Base-by-base conservation (phyloP, 805 yeast genomes). In the Candida krabiensis region DNA sequence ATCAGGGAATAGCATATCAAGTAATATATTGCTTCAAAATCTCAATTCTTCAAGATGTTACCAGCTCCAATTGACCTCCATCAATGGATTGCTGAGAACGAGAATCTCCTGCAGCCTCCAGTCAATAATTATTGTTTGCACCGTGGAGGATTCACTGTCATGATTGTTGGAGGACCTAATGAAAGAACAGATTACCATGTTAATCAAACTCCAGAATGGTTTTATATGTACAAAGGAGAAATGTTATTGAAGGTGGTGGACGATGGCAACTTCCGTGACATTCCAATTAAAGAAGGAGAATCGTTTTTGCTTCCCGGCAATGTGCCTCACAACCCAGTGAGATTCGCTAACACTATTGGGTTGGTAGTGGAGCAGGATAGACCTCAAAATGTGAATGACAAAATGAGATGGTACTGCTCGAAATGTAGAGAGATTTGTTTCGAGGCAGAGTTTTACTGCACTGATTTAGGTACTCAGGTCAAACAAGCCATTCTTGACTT, bases 131-230 rank as follows among this genome's bases (percentile, higher is more conserved):
- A 66, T 64, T 88, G 96, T 55, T 75, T 90, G 19, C 96, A 90
- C 61, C 71, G 89, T 33, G 96, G 95, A 4, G 96, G 96, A 0
- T 86, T 85, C 59, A 89, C 96, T 0, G 88, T 89, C 25, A 90
- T 90, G 96, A 80, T 89, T 35, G 95, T 90, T 2, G 97, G 97
- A 12, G 97, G 97, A 0, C 97, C 97, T 3, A 90, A 90, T 59
- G 95, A 83, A 54, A 71, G 97, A 41, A 89, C 96, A 0, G 97
- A 90, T 58, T 90, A 87, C 58, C 97, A 90, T 56, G 77, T 90
- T 33, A 90, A 90, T 56, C 95, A 87, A 52, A 90, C 97, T 0
- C 96, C 97, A 0, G 97, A 90, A 55, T 90, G 88, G 77, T 90
- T 90, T 60, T 80, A 83, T 63, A 91, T 85, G 71, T 77, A 83